These are phyloP conservation scores for Plasmodium yoelii DNA, from an alignment of 169 alveolate species.

Conservation along the genomic window DNA sequence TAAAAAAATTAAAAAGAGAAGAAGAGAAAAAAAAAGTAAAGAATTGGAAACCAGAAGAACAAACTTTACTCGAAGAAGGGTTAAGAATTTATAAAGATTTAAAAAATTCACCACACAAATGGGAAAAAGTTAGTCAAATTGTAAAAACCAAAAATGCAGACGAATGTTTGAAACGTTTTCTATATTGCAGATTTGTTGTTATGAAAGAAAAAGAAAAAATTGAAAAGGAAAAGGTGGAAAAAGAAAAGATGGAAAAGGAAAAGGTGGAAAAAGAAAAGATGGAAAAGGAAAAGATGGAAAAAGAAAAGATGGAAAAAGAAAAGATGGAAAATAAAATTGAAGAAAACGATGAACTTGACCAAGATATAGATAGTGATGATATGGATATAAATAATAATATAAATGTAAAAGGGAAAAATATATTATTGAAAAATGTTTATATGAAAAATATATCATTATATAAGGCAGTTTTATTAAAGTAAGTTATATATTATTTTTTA, in stretches of 20 bases:
- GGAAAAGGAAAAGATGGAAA: slow-evolving; percentile 4
- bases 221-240: slow-evolving; percentile 5
- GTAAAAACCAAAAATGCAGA: slow-evolving; percentile 54
- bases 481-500: neutral
- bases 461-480: slow-evolving; percentile 54
- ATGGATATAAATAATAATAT: slow-evolving; percentile 57
- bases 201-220: slow-evolving; percentile 57
- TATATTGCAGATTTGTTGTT: slow-evolving; percentile 55
- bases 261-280: neutral
- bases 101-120: slow-evolving; percentile 71
- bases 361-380: slow-evolving; percentile 71
- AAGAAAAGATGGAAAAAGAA: neutral
- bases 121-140: slow-evolving; percentile 60
- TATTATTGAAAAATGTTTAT: slow-evolving; percentile 24
- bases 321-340: neutral
- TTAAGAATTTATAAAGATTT: slow-evolving; percentile 44
- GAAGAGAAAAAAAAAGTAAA: slow-evolving; percentile 72
- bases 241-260: neutral
- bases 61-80: slow-evolving; percentile 66
- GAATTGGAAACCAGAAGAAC: slow-evolving; percentile 68
- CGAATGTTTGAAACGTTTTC: slow-evolving; percentile 69
- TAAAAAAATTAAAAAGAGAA: slow-evolving; percentile 55
- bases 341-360: slow-evolving; percentile 35
- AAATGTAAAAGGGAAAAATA: slow-evolving; percentile 53
- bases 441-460: slow-evolving; percentile 56